Percentiles rank a stretch among this genome's conserved stretches.
These are phyloP conservation scores for Nitzschia inconspicua DNA, from an alignment of 108 stramenopile species.

Conservation along the genomic window DNA sequence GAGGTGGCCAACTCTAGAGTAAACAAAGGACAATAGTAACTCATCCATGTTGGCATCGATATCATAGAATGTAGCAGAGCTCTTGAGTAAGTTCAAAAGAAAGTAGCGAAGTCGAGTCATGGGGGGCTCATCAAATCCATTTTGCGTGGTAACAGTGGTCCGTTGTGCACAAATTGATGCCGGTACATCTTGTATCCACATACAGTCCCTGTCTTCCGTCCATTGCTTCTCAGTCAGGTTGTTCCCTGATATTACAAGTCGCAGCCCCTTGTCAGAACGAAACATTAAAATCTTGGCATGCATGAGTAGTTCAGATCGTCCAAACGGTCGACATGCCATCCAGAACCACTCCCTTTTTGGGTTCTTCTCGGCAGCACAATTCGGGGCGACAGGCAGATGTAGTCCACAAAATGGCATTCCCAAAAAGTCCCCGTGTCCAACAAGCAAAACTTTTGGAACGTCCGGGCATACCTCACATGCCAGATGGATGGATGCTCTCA, in stretches of 20 bases:
- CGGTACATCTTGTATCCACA: conserved; percentile 19
- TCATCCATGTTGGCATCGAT: neutral
- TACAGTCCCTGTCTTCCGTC: conserved; percentile 7
- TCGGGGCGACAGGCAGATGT: neutral
- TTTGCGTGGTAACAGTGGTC: neutral
- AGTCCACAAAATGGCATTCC: neutral
- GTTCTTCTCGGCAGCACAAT: neutral
- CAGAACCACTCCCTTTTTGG: neutral
- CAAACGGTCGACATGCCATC: neutral
- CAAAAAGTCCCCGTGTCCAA: neutral
- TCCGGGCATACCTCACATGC: no score
- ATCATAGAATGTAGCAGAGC: neutral
- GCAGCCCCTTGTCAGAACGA: neutral
- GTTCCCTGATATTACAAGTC: conserved; percentile 7
- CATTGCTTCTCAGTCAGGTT: conserved; percentile 11
- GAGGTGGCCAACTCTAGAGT: neutral
- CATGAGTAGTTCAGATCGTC: neutral
- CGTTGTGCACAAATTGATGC: no score
- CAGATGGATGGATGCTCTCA: no score
- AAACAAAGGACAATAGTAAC: neutral
- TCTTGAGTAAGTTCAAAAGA: neutral
- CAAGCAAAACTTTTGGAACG: neutral
- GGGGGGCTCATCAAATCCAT: neutral
- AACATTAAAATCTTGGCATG: conserved; percentile 1
- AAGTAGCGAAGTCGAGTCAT: neutral